phyloP scores from a whole-genome alignment of 2,329 filamentous ascomycete genomes.

The Leptoxyphium fumago region DNA sequence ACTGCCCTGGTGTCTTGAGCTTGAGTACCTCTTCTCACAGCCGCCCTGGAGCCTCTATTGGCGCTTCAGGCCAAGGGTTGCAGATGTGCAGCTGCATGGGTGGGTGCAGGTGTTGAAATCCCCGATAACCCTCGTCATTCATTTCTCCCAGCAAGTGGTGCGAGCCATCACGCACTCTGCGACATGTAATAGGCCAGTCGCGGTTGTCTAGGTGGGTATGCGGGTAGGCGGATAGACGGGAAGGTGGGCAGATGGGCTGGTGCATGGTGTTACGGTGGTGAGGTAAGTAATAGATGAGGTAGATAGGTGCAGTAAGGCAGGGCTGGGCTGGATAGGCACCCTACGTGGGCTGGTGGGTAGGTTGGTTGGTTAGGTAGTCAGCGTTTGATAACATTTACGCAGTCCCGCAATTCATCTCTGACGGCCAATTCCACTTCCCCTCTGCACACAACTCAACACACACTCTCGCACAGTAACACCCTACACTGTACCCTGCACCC shows the following conservation, averaged over 20 bases:
- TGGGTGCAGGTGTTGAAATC: too few relatives aligned
- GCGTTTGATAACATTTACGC: too few relatives aligned
- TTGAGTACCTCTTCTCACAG: too few relatives aligned
- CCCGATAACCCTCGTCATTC: too few relatives aligned
- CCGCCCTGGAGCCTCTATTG: too few relatives aligned
- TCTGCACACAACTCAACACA: not conserved
- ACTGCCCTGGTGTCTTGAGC: too few relatives aligned
- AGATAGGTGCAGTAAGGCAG: not conserved
- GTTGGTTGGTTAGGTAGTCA: not conserved
- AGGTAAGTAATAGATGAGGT: not conserved
- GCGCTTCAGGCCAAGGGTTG: too few relatives aligned
- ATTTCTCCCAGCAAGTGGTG: too few relatives aligned
- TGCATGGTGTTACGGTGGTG: not conserved
- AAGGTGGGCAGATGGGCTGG: not conserved
- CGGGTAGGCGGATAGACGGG: not conserved
- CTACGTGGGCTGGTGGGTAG: not conserved
- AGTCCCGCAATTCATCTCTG: not conserved
- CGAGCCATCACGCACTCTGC: too few relatives aligned
- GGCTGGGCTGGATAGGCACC: not conserved
- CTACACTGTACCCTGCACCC: too few relatives aligned
- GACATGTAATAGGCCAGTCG: too few relatives aligned
- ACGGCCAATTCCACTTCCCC: not conserved
- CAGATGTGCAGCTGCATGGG: too few relatives aligned
- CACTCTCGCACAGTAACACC: not conserved
- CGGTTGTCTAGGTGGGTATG: not conserved